phyloP scores from a whole-genome alignment of 2,329 filamentous ascomycete species.

The Cladosporium oxysporum region DNA sequence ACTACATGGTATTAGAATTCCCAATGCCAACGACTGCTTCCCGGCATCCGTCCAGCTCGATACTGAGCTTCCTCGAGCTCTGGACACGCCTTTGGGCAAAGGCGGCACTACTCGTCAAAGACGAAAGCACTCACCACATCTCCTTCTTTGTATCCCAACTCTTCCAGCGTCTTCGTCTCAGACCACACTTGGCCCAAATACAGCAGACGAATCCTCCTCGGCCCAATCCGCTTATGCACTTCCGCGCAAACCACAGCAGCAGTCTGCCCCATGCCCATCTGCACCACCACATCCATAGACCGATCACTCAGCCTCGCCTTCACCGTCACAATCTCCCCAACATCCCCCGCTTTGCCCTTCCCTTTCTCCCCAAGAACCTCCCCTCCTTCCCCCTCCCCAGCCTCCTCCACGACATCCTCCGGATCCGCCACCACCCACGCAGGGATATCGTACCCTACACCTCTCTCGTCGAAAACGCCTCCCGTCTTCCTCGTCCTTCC shows the following conservation, averaged over 20 bases:
- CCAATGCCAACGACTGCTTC: neutral
- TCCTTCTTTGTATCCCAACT: conserved; percentile 74
- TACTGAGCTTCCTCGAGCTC: conserved; percentile 3
- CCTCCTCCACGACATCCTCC: conserved; percentile 34
- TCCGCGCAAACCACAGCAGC: conserved; percentile 64
- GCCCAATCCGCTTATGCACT: conserved; percentile 62
- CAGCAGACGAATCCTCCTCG: conserved; percentile 67
- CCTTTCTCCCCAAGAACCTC: conserved; percentile 31
- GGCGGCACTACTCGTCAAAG: conserved; percentile 37
- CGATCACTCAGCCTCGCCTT: conserved; percentile 42
- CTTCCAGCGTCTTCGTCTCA: conserved; percentile 63
- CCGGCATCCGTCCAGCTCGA: conserved; percentile 1
- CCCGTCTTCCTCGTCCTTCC: conserved; percentile 30
- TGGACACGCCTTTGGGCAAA: conserved; percentile 1
- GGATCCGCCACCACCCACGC: conserved; percentile 50
- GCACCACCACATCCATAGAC: conserved; percentile 41
- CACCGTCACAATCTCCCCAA: conserved; percentile 37
- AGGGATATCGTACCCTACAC: conserved; percentile 47
- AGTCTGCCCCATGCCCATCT: conserved; percentile 49
- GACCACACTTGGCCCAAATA: conserved; percentile 81
- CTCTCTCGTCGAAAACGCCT: conserved; percentile 48
- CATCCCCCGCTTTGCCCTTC: conserved; percentile 36
- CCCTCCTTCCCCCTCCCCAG: conserved; percentile 31
- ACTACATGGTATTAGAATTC: conserved; percentile 1
- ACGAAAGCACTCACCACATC: conserved; percentile 78